These are phyloP conservation scores for Candida khao-thaluensis DNA, from an alignment of 805 yeast species.

Conservation along the genomic window DNA sequence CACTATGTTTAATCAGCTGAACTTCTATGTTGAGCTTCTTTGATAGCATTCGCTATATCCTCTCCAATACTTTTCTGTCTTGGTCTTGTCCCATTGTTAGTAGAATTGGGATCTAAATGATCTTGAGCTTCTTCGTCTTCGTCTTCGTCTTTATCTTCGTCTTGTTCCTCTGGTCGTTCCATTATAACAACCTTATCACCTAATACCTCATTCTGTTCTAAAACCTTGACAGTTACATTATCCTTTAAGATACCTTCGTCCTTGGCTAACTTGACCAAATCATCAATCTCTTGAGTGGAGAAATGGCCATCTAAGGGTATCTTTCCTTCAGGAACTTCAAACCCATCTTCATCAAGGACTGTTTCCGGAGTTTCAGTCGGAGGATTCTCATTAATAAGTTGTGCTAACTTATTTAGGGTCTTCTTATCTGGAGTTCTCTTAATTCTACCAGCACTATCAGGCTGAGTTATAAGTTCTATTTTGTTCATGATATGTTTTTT, in stretches of 20 bases:
- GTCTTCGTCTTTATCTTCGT: not conserved
- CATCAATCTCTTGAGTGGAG: conserved; percentile 32
- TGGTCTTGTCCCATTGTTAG: conserved; percentile 2
- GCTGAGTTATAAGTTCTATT: conserved; percentile 30
- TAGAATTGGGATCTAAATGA: conserved; percentile 1
- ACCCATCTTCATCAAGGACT: conserved; percentile 32
- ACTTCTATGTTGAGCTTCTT: conserved; percentile 1
- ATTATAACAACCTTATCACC: conserved; percentile 33
- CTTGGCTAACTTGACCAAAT: conserved; percentile 31
- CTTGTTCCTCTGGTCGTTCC: conserved; percentile 18
- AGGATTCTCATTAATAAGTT: conserved; percentile 22
- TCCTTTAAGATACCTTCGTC: conserved; percentile 27
- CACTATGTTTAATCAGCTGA: not conserved
- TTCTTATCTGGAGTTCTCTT: conserved; percentile 11
- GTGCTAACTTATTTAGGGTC: conserved; percentile 26
- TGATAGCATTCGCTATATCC: conserved; percentile 5
- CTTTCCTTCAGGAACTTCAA: conserved; percentile 36
- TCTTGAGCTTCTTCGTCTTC: conserved; percentile 8
- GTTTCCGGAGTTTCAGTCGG: conserved; percentile 4
- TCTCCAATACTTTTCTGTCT: conserved; percentile 8
- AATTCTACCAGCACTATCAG: conserved; percentile 11
- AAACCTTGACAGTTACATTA: conserved; percentile 26
- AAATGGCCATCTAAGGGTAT: conserved; percentile 43
- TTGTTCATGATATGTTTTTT: conserved; percentile 11
- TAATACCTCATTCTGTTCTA: conserved; percentile 19